Evolutionary conservation across 2,329 filamentous ascomycete species (phyloP).

Genomic region (Stemphylium beticola): DNA sequence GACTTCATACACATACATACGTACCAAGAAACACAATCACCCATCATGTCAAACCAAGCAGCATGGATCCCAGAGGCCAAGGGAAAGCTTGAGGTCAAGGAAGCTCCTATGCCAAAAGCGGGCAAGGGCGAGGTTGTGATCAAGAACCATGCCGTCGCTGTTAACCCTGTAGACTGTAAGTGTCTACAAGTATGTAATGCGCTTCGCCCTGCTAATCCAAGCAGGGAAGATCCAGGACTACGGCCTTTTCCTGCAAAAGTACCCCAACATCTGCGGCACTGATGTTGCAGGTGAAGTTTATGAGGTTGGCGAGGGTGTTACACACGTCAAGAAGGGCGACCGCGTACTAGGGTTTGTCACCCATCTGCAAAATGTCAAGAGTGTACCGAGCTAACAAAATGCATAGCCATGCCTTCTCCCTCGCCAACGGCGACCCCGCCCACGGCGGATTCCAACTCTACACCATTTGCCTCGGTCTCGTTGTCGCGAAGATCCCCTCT

Average conservation of each 20-base stretch:
- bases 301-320: constrained; percentile 55
- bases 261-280: constrained; percentile 46
- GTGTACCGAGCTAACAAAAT: constrained; percentile 3
- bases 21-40: neutral
- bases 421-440: constrained; percentile 26
- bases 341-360: constrained; percentile 51
- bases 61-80: constrained; percentile 41
- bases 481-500: constrained; percentile 49
- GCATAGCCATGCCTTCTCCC: constrained; percentile 35
- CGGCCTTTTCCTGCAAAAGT: constrained; percentile 45
- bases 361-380: neutral
- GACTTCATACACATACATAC: neutral
- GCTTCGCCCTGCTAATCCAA: constrained; percentile 7
- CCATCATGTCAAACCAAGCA: constrained; percentile 41
- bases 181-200: neutral
- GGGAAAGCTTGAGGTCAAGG: constrained; percentile 37
- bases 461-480: constrained; percentile 34
- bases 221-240: constrained; percentile 44
- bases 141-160: constrained; percentile 42
- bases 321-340: constrained; percentile 53
- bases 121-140: constrained; percentile 42
- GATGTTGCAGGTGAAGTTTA: constrained; percentile 56
- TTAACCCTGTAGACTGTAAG: constrained; percentile 44
- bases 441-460: constrained; percentile 48
- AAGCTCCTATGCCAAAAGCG: constrained; percentile 36